These are phyloP conservation scores for Lentinula sp. DNA, from an alignment of 768 basidiomycete genomes.

Conservation along the genomic window DNA sequence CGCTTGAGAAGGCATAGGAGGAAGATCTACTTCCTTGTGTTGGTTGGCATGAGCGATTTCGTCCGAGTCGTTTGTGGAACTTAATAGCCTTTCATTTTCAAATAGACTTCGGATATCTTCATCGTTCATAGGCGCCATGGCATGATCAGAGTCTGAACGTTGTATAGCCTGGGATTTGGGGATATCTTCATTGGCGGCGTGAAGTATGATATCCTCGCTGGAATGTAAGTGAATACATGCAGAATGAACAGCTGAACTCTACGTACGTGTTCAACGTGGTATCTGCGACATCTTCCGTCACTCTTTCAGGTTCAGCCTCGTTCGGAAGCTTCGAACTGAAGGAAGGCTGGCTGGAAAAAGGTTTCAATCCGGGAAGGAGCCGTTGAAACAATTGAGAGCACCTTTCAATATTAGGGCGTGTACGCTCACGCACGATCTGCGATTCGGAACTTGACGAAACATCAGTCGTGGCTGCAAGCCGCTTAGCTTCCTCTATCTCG, in stretches of 20 bases:
- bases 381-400: neutral
- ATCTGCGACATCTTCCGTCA: neutral
- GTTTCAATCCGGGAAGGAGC: neutral
- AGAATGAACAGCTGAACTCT: neutral
- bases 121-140: neutral
- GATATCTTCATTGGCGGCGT: neutral
- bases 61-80: neutral
- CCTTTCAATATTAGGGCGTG: neutral
- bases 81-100: neutral
- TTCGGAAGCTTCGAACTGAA: neutral
- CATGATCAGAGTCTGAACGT: neutral
- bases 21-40: neutral
- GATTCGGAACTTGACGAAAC: slow-evolving; percentile 40
- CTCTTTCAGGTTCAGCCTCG: neutral
- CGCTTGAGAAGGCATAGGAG: slow-evolving; percentile 5
- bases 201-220: neutral
- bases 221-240: neutral
- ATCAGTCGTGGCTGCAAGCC: neutral
- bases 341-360: neutral
- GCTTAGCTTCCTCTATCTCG: neutral
- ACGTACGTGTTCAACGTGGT: neutral
- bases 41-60: neutral
- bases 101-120: slow-evolving; percentile 8
- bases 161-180: neutral
- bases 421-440: slow-evolving; percentile 29